Percentiles rank a stretch among this genome's conserved stretches.
These are phyloP conservation scores for Lachnellula arida DNA, from an alignment of 2,329 filamentous ascomycete genomes.

Conservation along the genomic window DNA sequence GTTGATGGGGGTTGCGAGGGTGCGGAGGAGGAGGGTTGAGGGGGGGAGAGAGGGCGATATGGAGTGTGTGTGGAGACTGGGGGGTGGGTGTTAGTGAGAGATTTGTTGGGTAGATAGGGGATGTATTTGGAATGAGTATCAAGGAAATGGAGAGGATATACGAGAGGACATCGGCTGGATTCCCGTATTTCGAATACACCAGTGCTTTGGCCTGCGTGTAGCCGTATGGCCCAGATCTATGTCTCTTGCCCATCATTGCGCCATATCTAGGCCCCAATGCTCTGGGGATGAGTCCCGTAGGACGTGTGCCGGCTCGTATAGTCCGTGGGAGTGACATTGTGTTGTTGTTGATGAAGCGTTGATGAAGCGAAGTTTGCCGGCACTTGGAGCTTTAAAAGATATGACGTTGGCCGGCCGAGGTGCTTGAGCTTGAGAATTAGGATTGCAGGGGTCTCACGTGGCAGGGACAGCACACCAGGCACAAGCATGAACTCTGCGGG, in stretches of 20 bases:
- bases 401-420: not conserved
- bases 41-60: constrained; percentile 69
- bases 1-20: constrained; percentile 90
- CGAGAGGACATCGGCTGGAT: constrained; percentile 66
- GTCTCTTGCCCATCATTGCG: constrained; percentile 32
- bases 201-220: constrained; percentile 84
- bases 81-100: not conserved
- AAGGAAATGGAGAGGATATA: constrained; percentile 32
- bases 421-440: not conserved
- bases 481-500: too few species aligned
- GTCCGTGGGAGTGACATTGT: constrained; percentile 17
- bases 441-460: not conserved
- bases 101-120: not conserved
- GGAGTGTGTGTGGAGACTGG: constrained; percentile 66
- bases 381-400: not conserved
- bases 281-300: constrained; percentile 12
- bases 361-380: not conserved
- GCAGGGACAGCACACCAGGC: not conserved
- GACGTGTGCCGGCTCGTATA: constrained; percentile 10
- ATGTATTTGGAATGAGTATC: not conserved
- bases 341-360: not conserved
- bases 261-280: constrained; percentile 9
- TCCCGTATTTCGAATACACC: constrained; percentile 68
- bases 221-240: constrained; percentile 59
- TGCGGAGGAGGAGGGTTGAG: constrained; percentile 69